These are phyloP conservation scores for Trichoderma polysporum DNA, from an alignment of 2,329 filamentous ascomycete genomes.

Conservation along the genomic window DNA sequence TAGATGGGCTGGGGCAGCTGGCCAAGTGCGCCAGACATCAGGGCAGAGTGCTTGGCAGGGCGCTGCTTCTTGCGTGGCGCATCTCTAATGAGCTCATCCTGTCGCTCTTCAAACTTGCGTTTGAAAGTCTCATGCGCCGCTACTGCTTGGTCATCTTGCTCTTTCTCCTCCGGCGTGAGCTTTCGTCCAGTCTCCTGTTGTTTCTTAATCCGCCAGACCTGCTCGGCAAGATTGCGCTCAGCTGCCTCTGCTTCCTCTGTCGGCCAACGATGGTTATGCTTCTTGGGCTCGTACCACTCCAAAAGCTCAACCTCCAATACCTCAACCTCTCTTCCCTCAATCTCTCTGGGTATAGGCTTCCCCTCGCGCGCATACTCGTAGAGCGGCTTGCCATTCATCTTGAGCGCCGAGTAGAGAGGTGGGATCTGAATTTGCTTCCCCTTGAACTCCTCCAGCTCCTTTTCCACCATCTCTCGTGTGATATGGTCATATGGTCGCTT, in stretches of 20 bases:
- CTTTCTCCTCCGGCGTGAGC: slow-evolving; percentile 54
- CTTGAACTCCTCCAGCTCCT: slow-evolving; percentile 70
- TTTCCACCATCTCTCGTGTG: slow-evolving; percentile 74
- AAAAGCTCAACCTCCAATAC: slow-evolving; percentile 75
- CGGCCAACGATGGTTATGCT: slow-evolving; percentile 78
- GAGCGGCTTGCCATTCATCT: slow-evolving; percentile 88
- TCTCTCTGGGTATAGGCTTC: slow-evolving; percentile 79
- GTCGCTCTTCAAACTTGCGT: slow-evolving; percentile 56
- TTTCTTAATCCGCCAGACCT: slow-evolving; percentile 64
- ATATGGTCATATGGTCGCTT: slow-evolving; percentile 76
- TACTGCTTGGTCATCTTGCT: slow-evolving; percentile 54
- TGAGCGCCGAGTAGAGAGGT: slow-evolving; percentile 88
- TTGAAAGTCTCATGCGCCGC: slow-evolving; percentile 58
- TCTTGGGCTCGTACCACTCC: slow-evolving; percentile 81
- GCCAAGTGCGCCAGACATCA: slow-evolving; percentile 60
- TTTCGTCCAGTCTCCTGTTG: slow-evolving; percentile 51
- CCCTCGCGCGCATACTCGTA: slow-evolving; percentile 96
- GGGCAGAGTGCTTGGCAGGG: slow-evolving; percentile 35
- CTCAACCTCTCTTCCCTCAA: slow-evolving; percentile 76
- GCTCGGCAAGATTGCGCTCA: slow-evolving; percentile 75
- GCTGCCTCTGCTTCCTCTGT: slow-evolving; percentile 71
- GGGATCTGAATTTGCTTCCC: slow-evolving; percentile 88
- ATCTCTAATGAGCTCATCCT: slow-evolving; percentile 58
- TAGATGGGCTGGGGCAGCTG: slow-evolving; percentile 47
- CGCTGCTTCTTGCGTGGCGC: slow-evolving; percentile 39